phyloP scores from a whole-genome alignment of 2,329 filamentous ascomycete genomes.

The Teratosphaeriaceae sp. region DNA sequence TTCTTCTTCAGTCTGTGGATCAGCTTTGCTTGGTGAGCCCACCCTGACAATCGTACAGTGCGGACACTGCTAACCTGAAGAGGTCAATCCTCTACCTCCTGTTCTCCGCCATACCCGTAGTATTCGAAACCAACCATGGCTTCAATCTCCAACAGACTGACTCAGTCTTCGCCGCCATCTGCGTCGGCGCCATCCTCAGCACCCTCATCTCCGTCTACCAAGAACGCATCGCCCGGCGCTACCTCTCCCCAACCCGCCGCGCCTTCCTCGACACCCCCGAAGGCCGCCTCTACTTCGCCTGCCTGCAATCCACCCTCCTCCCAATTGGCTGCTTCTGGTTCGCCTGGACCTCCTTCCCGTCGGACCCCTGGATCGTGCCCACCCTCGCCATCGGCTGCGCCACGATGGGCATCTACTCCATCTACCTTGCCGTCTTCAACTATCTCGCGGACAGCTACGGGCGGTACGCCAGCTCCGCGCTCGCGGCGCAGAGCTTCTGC shows the following conservation, averaged over 20 bases:
- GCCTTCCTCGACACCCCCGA: conserved; percentile 54
- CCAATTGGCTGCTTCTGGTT: conserved; percentile 79
- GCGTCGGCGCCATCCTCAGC: conserved; percentile 58
- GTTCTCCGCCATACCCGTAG: conserved; percentile 71
- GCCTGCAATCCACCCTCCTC: conserved; percentile 65
- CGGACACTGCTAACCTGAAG: background rate
- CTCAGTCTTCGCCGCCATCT: conserved; percentile 67
- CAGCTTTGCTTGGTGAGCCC: conserved; percentile 65
- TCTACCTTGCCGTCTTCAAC: conserved; percentile 88
- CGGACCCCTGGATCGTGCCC: conserved; percentile 66
- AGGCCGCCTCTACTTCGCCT: conserved; percentile 74
- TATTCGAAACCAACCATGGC: conserved; percentile 61
- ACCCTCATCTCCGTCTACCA: conserved; percentile 54
- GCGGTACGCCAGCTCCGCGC: conserved; percentile 73
- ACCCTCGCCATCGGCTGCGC: conserved; percentile 63
- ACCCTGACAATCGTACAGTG: background rate
- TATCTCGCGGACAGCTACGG: conserved; percentile 88
- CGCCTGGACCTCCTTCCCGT: conserved; percentile 59
- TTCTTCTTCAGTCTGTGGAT: conserved; percentile 89
- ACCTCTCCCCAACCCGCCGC: conserved; percentile 26
- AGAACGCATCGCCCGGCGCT: conserved; percentile 15
- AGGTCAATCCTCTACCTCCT: conserved; percentile 73
- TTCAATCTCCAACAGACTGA: conserved; percentile 64
- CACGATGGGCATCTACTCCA: conserved; percentile 77
- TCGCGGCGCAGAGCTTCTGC: conserved; percentile 81